phyloP scores from a whole-genome alignment of 2,329 filamentous ascomycete species.

The Teratosphaeriaceae sp. region DNA sequence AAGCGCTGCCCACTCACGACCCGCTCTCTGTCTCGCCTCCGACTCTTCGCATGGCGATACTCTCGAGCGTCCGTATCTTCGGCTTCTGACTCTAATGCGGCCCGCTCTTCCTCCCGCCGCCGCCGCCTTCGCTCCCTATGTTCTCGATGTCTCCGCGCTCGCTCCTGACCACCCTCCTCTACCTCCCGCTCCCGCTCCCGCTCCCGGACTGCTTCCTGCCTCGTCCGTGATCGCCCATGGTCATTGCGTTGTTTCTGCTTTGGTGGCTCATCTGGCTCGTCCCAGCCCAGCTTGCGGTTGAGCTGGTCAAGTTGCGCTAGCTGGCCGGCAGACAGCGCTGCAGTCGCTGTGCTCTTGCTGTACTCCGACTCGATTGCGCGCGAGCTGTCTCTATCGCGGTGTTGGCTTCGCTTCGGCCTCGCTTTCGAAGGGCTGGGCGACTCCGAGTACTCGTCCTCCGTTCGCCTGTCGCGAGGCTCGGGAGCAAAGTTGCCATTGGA shows the following conservation, averaged over 20 bases:
- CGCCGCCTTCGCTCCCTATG: conserved; percentile 34
- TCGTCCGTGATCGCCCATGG: conserved; percentile 23
- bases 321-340: conserved; percentile 48
- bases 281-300: conserved; percentile 50
- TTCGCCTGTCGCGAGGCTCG: not conserved
- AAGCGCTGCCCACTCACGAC: conserved; percentile 42
- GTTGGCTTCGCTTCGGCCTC: conserved; percentile 5
- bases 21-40: conserved; percentile 29
- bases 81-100: conserved; percentile 20
- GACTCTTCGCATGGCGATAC: conserved; percentile 19
- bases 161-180: conserved; percentile 27
- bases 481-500: conserved; percentile 26
- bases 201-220: conserved; percentile 26
- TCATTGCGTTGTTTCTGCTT: conserved; percentile 36
- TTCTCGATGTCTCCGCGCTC: conserved; percentile 23
- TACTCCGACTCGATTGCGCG: conserved; percentile 13
- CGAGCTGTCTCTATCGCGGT: conserved; percentile 6
- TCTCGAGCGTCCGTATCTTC: conserved; percentile 22
- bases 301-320: conserved; percentile 60
- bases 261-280: conserved; percentile 38
- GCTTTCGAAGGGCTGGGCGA: conserved; percentile 15
- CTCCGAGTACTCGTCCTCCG: conserved; percentile 11
- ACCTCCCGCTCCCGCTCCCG: conserved; percentile 29
- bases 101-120: conserved; percentile 35
- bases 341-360: conserved; percentile 25